These are phyloP conservation scores for Pleurotus platypus DNA, from an alignment of 768 basidiomycete species.

Conservation along the genomic window DNA sequence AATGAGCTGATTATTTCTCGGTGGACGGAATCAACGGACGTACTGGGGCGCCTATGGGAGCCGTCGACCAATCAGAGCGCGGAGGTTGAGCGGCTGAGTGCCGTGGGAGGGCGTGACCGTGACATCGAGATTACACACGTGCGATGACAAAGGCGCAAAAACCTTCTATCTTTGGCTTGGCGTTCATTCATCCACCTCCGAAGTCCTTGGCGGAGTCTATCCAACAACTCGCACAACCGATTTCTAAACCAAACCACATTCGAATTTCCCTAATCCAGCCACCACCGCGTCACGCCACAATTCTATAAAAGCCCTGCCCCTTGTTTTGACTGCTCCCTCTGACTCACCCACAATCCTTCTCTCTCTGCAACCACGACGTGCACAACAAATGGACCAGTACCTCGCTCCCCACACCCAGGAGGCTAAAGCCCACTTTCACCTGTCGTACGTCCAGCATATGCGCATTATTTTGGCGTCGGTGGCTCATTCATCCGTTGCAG, in stretches of 20 bases:
- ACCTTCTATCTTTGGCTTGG: not conserved
- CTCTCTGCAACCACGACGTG: slow-evolving; percentile 1
- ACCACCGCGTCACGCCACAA: slow-evolving; percentile 3
- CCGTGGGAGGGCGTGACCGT: not conserved
- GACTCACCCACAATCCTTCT: slow-evolving; percentile 1
- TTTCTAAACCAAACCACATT: too few species aligned
- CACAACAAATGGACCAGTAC: slow-evolving; percentile 58
- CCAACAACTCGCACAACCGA: not conserved
- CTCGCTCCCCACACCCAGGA: slow-evolving; percentile 73
- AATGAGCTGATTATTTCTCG: too few species aligned
- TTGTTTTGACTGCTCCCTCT: not conserved
- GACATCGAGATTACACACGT: not conserved
- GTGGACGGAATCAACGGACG: too few species aligned
- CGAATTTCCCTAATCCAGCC: slow-evolving; percentile 28
- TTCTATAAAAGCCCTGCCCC: slow-evolving; percentile 3
- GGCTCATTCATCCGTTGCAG: slow-evolving; percentile 31
- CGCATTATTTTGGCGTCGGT: not conserved
- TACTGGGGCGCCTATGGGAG: not conserved
- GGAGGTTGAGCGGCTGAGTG: slow-evolving; percentile 3
- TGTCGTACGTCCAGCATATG: slow-evolving; percentile 48
- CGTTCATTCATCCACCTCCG: not conserved
- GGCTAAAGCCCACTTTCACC: slow-evolving; percentile 63
- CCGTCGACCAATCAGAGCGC: not conserved
- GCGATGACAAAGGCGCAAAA: not conserved
- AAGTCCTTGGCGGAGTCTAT: slow-evolving; percentile 4